A percentile compares a stretch with the other conserved stretches of the same genome.
Conservation (phyloP, 805 yeast species). For the Metschnikowia gelsemii region DNA sequence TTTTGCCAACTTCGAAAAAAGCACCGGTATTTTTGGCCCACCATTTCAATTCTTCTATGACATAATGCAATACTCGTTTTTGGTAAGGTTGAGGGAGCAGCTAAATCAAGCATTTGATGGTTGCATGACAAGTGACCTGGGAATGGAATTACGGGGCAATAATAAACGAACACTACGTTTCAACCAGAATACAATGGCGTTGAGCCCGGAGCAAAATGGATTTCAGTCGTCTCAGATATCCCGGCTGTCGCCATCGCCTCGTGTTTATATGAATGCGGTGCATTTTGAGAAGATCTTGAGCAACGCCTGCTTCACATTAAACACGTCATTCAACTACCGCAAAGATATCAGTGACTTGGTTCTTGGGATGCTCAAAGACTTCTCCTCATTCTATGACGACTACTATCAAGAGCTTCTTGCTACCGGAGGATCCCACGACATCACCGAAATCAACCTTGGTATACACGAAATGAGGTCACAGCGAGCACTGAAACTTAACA, state of each 20-base stretch:
- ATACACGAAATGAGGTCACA: conserved; percentile 16
- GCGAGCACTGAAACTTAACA: conserved; percentile 28
- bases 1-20: conserved; percentile 22
- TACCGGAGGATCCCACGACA: conserved; percentile 28
- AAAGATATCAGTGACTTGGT: conserved; percentile 51
- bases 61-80: conserved; percentile 63
- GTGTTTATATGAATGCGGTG: conserved; percentile 42
- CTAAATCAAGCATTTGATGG: conserved; percentile 53
- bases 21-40: conserved; percentile 11
- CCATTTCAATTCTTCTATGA: conserved; percentile 52
- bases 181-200: conserved; percentile 9
- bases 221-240: conserved; percentile 2
- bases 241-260: conserved; percentile 5
- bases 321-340: conserved; percentile 60
- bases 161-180: conserved; percentile 7
- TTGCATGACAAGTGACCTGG: conserved; percentile 21
- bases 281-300: conserved; percentile 49
- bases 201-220: conserved; percentile 9
- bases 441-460: conserved; percentile 18
- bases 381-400: conserved; percentile 32
- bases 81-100: conserved; percentile 61
- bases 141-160: conserved; percentile 8
- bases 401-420: conserved; percentile 39
- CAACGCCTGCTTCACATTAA: conserved; percentile 51
- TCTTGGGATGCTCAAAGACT: conserved; percentile 37